Base-by-base conservation (phyloP, 2,329 filamentous ascomycete genomes). In the Ophiocordyceps camponoti-rufipedis region DNA sequence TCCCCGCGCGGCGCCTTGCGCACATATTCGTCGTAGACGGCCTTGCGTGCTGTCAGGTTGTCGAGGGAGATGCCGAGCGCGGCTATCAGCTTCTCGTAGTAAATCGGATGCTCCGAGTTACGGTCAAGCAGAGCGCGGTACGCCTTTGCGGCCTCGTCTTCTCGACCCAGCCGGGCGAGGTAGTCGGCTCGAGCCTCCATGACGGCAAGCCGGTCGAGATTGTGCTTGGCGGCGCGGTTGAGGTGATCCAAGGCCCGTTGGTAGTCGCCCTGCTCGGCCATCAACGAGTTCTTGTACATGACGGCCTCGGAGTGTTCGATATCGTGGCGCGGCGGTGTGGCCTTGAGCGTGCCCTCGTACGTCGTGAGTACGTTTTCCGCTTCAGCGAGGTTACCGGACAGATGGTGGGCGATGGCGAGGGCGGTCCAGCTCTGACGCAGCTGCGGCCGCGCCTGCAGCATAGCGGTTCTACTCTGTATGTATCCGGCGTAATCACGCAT, bases 401-500 rank as follows among this genome's bases (percentile, higher is more conserved):
- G 71, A 57, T 98, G 91, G 59, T 94, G 79, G 33, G 89, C 91
- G 47, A 96, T 83, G 39, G 91, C 91, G 49, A 98, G 68, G n/a
- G 86, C 91, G 5, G 91, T 96, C 93, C 93, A 98, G 64, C 89
- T 95, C 66, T 93, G 85, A 53, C 93, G 76, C 49, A 91, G 58
- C 51, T 80, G 77, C 2, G 91, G 84, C 48, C 84, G 78, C 41
- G 84, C 78, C 61, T 91, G 82, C 52, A 98, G 72, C 82, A 98
- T 96, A 46, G 80, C 72, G 50, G 76, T 81, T 54, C 91, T 77
- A 65, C 86, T 96, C 62, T 89, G 81, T 52, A 95, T 78, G 60
- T 96, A 96, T 45, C 91, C 91, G 52, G 82, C 74, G 63, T 88
- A 96, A 66, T 98, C 91, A 55, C 91, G 80, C 77, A 94, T 95